Evolutionary conservation across 768 basidiomycete genomes (phyloP), one percentile per base, ranked within the genome.

Genomic region (Agaricus sinodeliciosus): DNA sequence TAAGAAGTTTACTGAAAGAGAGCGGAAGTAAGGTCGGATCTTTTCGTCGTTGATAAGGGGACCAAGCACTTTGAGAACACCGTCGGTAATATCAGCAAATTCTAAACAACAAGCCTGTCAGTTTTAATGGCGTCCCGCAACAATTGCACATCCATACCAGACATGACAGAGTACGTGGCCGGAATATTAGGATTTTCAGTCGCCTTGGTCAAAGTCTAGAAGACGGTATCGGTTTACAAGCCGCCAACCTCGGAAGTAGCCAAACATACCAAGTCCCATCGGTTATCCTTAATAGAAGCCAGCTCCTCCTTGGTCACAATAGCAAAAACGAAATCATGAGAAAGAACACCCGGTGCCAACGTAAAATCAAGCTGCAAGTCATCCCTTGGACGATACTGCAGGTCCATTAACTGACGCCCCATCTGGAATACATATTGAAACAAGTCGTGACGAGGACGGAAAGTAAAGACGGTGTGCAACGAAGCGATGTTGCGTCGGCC

Each of bases 221-320:
- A 16, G 40, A 39, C n/a, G 22, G 9, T 45, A 28, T 58, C 37
- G 53, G 41, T 46, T 22, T 43, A 19, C 15, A 55, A 5, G 15
- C 15, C 18, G 28, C 43, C 15, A 26, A n/a, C 4, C 15, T 44
- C 26, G 3, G 25, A 28, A 44, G 11, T 5, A 25, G 9, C 9
- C 11, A 25, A n/a, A 75, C 85, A 62, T 54, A 95, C 93, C 66
- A 94, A 67, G 65, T 95, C 94, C 90, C 90, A 96, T 57, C 93
- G 79, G 53, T 75, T 68, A 51, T 82, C 74, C 66, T 82, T 85
- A 61, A 91, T 79, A 34, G 72, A 71, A 52, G 77, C 69, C 56
- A 94, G 73, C 58, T 90, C 87, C 53, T 85, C 80, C 72, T 94
- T 96, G 31, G 80, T 76, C 25, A 93, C 84, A 49, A 94, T 66